These are phyloP conservation scores for Beta vulgaris DNA, from an alignment of 148 eudicot species.

Conservation along the genomic window DNA sequence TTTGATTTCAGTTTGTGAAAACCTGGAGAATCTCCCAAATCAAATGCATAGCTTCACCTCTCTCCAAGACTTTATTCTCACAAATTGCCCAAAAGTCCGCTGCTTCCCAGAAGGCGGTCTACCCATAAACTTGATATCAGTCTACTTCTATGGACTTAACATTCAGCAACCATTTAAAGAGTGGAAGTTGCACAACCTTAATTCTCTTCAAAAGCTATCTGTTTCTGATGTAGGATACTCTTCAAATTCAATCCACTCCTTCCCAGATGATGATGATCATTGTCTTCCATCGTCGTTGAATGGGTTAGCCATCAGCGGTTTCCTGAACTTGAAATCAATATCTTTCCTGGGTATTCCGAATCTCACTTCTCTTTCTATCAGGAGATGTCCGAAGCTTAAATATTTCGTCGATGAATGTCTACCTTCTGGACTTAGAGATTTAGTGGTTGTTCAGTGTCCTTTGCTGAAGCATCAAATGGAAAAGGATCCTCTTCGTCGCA, in stretches of 20 bases:
- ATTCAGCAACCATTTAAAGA: slow-evolving; percentile 14
- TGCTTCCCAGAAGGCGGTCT: slow-evolving; percentile 6
- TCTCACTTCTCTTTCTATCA: neutral
- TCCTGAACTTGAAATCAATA: neutral
- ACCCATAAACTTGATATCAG: neutral
- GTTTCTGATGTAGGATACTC: neutral
- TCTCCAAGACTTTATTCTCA: slow-evolving; percentile 7
- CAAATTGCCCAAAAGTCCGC: slow-evolving; percentile 3
- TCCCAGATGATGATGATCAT: neutral
- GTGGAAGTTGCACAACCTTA: slow-evolving; percentile 3
- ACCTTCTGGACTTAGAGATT: neutral
- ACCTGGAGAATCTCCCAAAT: neutral
- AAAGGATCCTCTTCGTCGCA: slow-evolving; percentile 3
- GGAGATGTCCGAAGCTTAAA: slow-evolving; percentile 12
- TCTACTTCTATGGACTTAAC: neutral
- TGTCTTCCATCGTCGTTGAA: slow-evolving; percentile 2
- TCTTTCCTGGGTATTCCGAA: neutral
- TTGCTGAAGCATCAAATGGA: slow-evolving; percentile 2
- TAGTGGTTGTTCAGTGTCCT: slow-evolving; percentile 6
- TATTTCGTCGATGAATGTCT: neutral
- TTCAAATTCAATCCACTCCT: neutral
- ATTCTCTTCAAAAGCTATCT: neutral
- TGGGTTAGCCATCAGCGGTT: neutral
- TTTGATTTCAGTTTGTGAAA: neutral
- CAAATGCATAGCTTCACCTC: slow-evolving; percentile 3